phyloP scores from a whole-genome alignment of 2,329 filamentous ascomycete genomes.

The Eutypella sp. region DNA sequence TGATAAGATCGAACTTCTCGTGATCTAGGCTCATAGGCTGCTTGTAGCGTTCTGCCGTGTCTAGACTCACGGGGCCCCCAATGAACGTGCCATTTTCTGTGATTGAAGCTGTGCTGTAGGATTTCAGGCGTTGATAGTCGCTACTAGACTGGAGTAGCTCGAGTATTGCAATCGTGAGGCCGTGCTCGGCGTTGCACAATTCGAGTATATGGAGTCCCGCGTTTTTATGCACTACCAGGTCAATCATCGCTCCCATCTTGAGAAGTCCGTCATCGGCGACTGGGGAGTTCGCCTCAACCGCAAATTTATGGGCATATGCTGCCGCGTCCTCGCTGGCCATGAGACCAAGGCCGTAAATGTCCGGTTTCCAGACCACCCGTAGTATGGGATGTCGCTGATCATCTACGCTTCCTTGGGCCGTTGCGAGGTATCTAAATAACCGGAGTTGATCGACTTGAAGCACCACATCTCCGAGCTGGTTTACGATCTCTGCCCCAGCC shows the following conservation, averaged over 20 bases:
- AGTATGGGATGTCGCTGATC: conserved; percentile 10
- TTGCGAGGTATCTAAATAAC: conserved; percentile 1
- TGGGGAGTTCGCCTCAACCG: neutral
- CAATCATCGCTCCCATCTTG: conserved; percentile 1
- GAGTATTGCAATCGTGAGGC: conserved; percentile 1
- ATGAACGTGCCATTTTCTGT: neutral
- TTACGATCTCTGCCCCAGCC: conserved; percentile 3
- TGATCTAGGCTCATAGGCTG: neutral
- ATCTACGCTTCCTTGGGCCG: neutral
- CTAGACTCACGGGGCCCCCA: conserved; percentile 1
- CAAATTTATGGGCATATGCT: conserved; percentile 1
- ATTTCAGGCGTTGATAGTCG: conserved; percentile 4
- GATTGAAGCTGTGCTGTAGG: conserved; percentile 2
- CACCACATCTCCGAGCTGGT: conserved; percentile 1
- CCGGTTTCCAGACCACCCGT: conserved; percentile 14
- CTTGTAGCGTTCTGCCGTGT: neutral
- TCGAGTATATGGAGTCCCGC: conserved; percentile 4
- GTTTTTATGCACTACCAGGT: conserved; percentile 9
- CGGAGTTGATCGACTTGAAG: conserved; percentile 3
- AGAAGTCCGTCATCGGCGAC: neutral
- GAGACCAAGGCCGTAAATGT: conserved; percentile 8
- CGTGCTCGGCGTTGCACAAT: conserved; percentile 1
- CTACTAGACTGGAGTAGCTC: neutral
- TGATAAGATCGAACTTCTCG: conserved; percentile 1
- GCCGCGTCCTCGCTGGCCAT: neutral